Conservation (phyloP, 1,284 basidiomycete species). For the Thecaphora thlaspeos region DNA sequence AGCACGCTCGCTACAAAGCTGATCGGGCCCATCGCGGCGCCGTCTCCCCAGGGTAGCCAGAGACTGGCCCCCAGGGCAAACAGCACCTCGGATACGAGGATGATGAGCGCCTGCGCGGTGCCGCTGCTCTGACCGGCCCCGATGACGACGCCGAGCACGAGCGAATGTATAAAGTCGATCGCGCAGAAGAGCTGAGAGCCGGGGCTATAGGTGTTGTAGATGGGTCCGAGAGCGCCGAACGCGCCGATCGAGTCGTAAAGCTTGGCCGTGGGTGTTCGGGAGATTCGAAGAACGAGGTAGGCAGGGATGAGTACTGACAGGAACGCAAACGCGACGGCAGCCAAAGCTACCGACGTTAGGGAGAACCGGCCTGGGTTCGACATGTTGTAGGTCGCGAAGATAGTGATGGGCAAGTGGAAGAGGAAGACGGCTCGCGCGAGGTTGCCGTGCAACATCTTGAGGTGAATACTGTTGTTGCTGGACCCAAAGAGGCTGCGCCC, state of each 20-base stretch:
- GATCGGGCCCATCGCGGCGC: conserved; percentile 90
- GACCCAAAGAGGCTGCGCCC: conserved; percentile 14
- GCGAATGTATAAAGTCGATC: conserved; percentile 75
- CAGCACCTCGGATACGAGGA: conserved; percentile 62
- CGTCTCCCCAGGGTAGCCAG: conserved; percentile 94
- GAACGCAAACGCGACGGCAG: conserved; percentile 72
- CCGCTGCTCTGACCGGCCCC: conserved; percentile 86
- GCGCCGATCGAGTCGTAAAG: conserved; percentile 91
- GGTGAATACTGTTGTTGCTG: conserved; percentile 34
- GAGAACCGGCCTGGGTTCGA: conserved; percentile 64
- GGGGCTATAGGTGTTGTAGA: conserved; percentile 92
- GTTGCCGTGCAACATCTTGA: conserved; percentile 69
- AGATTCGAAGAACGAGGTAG: conserved; percentile 73
- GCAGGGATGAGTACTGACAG: conserved; percentile 77
- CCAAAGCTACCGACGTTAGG: conserved; percentile 66
- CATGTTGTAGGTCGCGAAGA: conserved; percentile 86
- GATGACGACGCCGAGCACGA: conserved; percentile 76
- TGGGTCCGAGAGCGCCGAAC: conserved; percentile 82
- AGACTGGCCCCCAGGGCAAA: conserved; percentile 44
- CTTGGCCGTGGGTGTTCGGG: conserved; percentile 77
- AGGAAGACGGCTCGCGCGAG: conserved; percentile 82
- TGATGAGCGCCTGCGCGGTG: conserved; percentile 83
- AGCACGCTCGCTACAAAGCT: conserved; percentile 87
- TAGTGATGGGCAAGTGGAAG: conserved; percentile 89
- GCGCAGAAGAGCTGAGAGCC: conserved; percentile 84